Evolutionary conservation across 1,139 yeast species (phyloP).

Genomic region (Geotrichum candidum): DNA sequence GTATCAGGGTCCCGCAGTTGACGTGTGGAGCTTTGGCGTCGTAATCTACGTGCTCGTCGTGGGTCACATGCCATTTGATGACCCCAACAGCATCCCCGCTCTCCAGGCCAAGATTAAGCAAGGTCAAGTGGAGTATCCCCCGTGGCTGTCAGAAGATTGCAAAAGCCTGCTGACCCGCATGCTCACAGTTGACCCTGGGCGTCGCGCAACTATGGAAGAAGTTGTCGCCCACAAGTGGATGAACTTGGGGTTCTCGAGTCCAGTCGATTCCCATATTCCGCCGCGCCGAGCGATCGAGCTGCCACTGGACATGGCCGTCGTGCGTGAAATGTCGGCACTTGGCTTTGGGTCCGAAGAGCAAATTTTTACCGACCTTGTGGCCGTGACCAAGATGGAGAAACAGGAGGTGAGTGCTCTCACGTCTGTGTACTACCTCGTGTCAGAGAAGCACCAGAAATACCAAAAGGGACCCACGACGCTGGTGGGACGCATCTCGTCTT

Average conservation of each 20-base stretch:
- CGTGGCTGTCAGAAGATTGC: constrained; percentile 72
- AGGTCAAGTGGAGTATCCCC: constrained; percentile 90
- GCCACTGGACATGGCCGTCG: constrained; percentile 66
- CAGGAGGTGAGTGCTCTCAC: constrained; percentile 43
- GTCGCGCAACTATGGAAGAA: constrained; percentile 73
- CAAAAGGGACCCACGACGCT: constrained; percentile 33
- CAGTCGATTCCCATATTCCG: constrained; percentile 69
- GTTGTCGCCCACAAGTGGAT: constrained; percentile 92
- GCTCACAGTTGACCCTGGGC: constrained; percentile 83
- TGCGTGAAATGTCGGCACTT: constrained; percentile 68
- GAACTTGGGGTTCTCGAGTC: constrained; percentile 75
- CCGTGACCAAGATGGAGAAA: constrained; percentile 11
- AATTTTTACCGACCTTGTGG: constrained; percentile 51
- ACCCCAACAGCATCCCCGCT: constrained; percentile 51
- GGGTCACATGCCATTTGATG: constrained; percentile 1
- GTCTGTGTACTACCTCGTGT: constrained; percentile 78
- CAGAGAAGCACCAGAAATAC: constrained; percentile 69
- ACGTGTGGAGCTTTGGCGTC: constrained; percentile 19
- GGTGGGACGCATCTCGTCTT: neutral
- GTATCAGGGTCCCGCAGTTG: constrained; percentile 12
- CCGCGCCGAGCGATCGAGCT: constrained; percentile 64
- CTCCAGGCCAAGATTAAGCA: constrained; percentile 89
- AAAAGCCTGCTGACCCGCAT: constrained; percentile 73
- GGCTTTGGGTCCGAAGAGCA: constrained; percentile 67
- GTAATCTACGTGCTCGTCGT: constrained; percentile 11